phyloP scores from a whole-genome alignment of 108 stramenopile genomes.

The Tribonema minus region DNA sequence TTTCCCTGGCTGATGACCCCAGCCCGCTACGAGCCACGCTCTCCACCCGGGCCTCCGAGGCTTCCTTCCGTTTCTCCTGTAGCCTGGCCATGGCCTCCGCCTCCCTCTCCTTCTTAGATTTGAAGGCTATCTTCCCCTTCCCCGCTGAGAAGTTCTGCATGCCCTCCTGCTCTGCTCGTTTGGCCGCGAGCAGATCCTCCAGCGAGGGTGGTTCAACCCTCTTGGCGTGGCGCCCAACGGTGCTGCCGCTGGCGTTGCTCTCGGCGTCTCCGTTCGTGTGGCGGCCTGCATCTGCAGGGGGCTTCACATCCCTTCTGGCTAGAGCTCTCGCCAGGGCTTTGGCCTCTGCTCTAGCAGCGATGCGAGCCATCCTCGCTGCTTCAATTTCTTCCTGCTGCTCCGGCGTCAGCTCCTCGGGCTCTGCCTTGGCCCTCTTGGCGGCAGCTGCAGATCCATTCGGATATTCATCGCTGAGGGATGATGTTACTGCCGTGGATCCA shows the following conservation, averaged over 20 bases:
- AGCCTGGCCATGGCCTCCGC: neutral
- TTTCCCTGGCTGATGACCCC: too few relatives aligned
- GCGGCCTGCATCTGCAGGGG: neutral
- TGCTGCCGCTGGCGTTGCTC: neutral
- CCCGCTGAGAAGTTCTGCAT: neutral
- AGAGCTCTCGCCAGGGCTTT: constrained; percentile 23
- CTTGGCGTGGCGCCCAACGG: neutral
- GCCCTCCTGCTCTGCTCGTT: neutral
- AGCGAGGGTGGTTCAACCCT: neutral
- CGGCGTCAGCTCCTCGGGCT: neutral
- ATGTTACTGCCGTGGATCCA: neutral
- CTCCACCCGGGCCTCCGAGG: too few relatives aligned
- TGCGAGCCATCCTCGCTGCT: constrained; percentile 23
- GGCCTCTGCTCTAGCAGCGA: constrained; percentile 41
- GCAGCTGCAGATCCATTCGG: neutral
- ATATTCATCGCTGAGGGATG: neutral
- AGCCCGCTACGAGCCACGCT: too few relatives aligned
- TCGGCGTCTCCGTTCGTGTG: constrained; percentile 7
- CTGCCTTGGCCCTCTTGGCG: neutral
- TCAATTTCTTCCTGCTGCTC: constrained; percentile 22
- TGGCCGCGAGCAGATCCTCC: neutral
- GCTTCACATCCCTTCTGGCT: neutral
- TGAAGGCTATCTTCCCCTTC: constrained; percentile 21
- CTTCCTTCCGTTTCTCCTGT: neutral
- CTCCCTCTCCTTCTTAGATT: constrained; percentile 41